phyloP scores from a whole-genome alignment of 1,139 yeast species.

The Hyphopichia wangnamkhiaoensis region DNA sequence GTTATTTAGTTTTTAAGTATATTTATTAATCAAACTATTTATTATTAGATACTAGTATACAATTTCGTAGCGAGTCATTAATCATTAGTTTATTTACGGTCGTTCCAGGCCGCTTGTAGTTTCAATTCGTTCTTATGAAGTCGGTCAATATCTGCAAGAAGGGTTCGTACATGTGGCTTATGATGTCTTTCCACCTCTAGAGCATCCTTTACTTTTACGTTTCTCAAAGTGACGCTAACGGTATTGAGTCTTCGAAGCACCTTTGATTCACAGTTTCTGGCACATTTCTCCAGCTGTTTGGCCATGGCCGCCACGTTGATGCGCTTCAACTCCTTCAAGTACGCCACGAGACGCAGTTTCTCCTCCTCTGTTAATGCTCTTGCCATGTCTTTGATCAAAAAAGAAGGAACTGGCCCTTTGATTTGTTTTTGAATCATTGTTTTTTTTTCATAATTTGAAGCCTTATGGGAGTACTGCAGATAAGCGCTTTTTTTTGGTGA shows the following conservation, averaged over 20 bases:
- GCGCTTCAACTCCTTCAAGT: slow-evolving; percentile 21
- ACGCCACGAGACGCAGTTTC: slow-evolving; percentile 34
- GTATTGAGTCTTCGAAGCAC: slow-evolving; percentile 37
- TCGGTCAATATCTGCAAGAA: slow-evolving; percentile 30
- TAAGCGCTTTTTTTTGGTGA: not conserved
- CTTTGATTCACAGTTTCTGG: slow-evolving; percentile 25
- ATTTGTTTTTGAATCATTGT: too few species aligned
- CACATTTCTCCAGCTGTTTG: slow-evolving; percentile 16
- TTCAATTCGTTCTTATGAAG: slow-evolving; percentile 2
- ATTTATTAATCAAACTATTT: too few species aligned
- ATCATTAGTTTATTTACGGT: not conserved
- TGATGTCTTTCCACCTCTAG: slow-evolving; percentile 47
- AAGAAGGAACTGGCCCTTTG: too few species aligned
- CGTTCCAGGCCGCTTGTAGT: not conserved
- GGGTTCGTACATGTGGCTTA: slow-evolving; percentile 28
- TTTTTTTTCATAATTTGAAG: too few species aligned
- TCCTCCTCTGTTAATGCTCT: slow-evolving; percentile 31
- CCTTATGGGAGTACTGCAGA: too few species aligned
- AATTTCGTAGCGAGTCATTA: too few species aligned
- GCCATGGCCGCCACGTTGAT: slow-evolving; percentile 18
- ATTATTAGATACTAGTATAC: too few species aligned
- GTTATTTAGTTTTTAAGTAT: too few species aligned
- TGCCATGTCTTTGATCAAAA: too few species aligned
- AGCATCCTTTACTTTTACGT: slow-evolving; percentile 38
- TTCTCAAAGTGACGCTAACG: slow-evolving; percentile 44